These are phyloP conservation scores for Colletotrichum falcatum DNA, from an alignment of 2,329 filamentous ascomycete species.

Conservation along the genomic window DNA sequence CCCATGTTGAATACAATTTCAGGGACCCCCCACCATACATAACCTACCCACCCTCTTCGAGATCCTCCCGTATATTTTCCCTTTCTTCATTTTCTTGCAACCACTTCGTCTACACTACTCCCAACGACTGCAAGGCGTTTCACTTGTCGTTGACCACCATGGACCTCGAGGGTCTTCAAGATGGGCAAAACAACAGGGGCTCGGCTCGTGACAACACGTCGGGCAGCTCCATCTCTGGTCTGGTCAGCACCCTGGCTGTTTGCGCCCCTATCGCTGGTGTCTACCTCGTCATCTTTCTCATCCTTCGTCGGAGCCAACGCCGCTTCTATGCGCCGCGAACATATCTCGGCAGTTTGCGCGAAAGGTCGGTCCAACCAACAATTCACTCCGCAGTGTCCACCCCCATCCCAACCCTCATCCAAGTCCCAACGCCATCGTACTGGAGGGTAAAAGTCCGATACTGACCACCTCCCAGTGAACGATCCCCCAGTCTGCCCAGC, in stretches of 20 bases:
- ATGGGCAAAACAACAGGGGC: slow-evolving; percentile 25
- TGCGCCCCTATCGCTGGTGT: slow-evolving; percentile 58
- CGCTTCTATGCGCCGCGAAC: slow-evolving; percentile 64
- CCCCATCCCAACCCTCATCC: neutral
- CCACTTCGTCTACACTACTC: neutral
- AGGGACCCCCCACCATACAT: slow-evolving; percentile 28
- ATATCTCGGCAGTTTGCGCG: slow-evolving; percentile 60
- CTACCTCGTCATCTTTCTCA: slow-evolving; percentile 59
- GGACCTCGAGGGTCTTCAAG: slow-evolving; percentile 4
- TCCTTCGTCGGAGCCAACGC: slow-evolving; percentile 58
- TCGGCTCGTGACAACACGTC: neutral
- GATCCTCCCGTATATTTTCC: neutral
- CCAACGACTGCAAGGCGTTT: slow-evolving; percentile 7
- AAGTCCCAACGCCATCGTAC: no score
- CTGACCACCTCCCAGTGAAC: slow-evolving; percentile 56
- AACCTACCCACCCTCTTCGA: neutral
- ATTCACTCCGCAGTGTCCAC: no score
- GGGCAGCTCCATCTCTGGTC: slow-evolving; percentile 45
- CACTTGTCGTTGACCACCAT: slow-evolving; percentile 19
- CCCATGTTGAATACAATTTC: slow-evolving; percentile 36
- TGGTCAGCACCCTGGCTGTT: slow-evolving; percentile 65
- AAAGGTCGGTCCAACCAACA: slow-evolving; percentile 48
- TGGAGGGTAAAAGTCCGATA: no score
- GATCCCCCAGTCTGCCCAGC: slow-evolving; percentile 66
- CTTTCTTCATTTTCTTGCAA: neutral